A percentile compares a stretch with the other conserved stretches of the same genome.
These are phyloP conservation scores for Dictyostelium brefeldianum DNA, from an alignment of 78 protist species.

Conservation along the genomic window DNA sequence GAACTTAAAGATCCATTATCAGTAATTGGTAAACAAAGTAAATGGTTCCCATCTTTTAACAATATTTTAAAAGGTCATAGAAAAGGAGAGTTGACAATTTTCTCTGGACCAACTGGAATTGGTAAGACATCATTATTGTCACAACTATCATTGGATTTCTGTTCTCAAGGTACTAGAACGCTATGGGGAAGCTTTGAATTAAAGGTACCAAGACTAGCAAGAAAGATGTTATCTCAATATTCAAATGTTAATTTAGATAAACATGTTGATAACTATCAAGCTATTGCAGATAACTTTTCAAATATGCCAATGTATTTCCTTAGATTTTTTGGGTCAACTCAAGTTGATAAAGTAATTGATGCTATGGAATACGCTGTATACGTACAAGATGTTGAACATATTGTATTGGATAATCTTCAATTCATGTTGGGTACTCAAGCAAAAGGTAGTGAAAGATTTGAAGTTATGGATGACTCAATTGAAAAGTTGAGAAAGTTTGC, in stretches of 20 bases:
- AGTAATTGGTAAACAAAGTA: conserved; percentile 63
- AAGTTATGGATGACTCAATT: conserved; percentile 82
- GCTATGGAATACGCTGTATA: conserved; percentile 93
- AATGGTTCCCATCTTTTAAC: conserved; percentile 81
- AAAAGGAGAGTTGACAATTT: conserved; percentile 88
- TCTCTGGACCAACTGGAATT: conserved; percentile 92
- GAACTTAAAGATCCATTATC: conserved; percentile 73
- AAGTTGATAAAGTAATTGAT: conserved; percentile 84
- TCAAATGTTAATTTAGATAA: conserved; percentile 32
- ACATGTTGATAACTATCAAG: conserved; percentile 51
- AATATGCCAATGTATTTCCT: conserved; percentile 87
- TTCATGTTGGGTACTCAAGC: conserved; percentile 85
- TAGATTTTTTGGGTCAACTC: conserved; percentile 88
- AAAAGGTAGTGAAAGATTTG: conserved; percentile 74
- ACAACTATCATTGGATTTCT: conserved; percentile 86
- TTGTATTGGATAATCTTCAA: conserved; percentile 91
- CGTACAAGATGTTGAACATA: conserved; percentile 89
- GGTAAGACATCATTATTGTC: conserved; percentile 86
- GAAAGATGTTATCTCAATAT: conserved; percentile 83
- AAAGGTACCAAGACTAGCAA: conserved; percentile 68
- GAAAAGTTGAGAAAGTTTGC: conserved; percentile 89
- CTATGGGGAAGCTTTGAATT: conserved; percentile 92
- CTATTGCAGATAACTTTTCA: conserved; percentile 57
- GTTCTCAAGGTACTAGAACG: conserved; percentile 82
- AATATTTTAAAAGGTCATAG: conserved; percentile 87